Base-by-base conservation (phyloP, 2,329 filamentous ascomycete species). In the Byssothecium circinans region DNA sequence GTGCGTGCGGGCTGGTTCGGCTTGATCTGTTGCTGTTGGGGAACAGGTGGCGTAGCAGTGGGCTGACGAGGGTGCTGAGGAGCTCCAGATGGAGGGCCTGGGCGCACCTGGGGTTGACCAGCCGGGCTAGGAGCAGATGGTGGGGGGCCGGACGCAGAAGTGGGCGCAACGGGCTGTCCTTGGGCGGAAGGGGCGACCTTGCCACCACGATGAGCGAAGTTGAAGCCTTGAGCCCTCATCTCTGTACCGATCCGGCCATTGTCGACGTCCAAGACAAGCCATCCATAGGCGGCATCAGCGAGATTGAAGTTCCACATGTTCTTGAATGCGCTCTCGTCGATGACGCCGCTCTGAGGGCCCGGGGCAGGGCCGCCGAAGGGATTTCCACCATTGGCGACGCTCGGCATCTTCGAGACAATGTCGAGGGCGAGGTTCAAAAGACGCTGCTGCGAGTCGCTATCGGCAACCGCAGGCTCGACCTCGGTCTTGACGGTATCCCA, bases 251-350 rank as follows among this genome's bases (percentile, higher is more conserved):
- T 97, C 35, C 94, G 86, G 42, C 94, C 94, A 65, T 91, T 89
- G 68, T 99, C 94, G 50, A 99, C 87, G 70, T 99, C 94, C 48
- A 99, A 76, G 14, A 97, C 91, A 42, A 99, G 80, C 80, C 91
- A 99, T 52, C 94, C 94, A 70, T 97, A 99, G 17, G 94, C 92
- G 45, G 94, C 94, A 76, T 99, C 94, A 23, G 94, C 94, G 57
- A 99, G 75, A 72, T 97, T 97, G 76, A 99, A 99, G 74, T 99
- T 99, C 94, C 94, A 99, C 94, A 97, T 97, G 71, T 99, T 99
- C 79, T 99, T 99, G 82, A 99, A 99, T 1, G 94, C 94, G 64
- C 91, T 96, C 78, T 99, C 94, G 55, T 99, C 94, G 15, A 99
- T 91, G 65, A 95, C 89, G 25, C 94, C 94, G 41, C 89, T 86